A percentile compares a stretch with the other conserved stretches of the same genome.
These are phyloP conservation scores for Candida ficus DNA, from an alignment of 805 yeast genomes.

Conservation along the genomic window DNA sequence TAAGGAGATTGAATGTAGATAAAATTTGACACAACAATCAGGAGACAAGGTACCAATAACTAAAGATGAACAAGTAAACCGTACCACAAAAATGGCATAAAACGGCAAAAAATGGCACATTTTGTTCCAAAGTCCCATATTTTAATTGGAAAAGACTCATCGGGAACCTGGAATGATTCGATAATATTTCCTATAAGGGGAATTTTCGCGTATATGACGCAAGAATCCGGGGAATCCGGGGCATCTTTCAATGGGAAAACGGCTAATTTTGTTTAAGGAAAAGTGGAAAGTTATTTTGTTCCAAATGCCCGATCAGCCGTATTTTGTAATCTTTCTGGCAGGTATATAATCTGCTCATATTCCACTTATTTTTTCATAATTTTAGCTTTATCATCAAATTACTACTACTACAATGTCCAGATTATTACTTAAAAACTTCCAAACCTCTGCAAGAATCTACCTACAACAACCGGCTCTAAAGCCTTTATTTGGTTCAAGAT, in stretches of 20 bases:
- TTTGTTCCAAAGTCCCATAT: no score
- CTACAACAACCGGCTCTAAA: slow-evolving; percentile 13
- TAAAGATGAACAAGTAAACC: no score
- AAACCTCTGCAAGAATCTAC: slow-evolving; percentile 23
- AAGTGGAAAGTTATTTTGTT: no score
- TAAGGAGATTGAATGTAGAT: no score
- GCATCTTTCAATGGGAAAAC: slow-evolving; percentile 1
- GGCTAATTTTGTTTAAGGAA: not conserved
- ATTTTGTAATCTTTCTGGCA: slow-evolving; percentile 1
- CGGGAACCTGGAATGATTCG: slow-evolving; percentile 1
- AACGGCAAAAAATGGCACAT: no score
- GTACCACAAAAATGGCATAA: no score
- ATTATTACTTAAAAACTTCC: slow-evolving; percentile 21
- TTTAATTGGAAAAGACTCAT: no score
- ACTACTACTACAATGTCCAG: slow-evolving; percentile 11
- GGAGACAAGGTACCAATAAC: no score
- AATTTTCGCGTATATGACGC: not conserved
- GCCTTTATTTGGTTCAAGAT: slow-evolving; percentile 15
- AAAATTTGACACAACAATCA: no score
- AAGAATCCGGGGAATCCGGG: slow-evolving; percentile 8
- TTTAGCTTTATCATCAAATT: not conserved
- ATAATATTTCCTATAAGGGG: not conserved
- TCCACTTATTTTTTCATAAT: not conserved
- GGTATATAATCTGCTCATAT: slow-evolving; percentile 2
- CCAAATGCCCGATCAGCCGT: slow-evolving; percentile 9